Evolutionary conservation across 2,329 filamentous ascomycete species (phyloP).

Genomic region (Knoxdaviesia proteae): DNA sequence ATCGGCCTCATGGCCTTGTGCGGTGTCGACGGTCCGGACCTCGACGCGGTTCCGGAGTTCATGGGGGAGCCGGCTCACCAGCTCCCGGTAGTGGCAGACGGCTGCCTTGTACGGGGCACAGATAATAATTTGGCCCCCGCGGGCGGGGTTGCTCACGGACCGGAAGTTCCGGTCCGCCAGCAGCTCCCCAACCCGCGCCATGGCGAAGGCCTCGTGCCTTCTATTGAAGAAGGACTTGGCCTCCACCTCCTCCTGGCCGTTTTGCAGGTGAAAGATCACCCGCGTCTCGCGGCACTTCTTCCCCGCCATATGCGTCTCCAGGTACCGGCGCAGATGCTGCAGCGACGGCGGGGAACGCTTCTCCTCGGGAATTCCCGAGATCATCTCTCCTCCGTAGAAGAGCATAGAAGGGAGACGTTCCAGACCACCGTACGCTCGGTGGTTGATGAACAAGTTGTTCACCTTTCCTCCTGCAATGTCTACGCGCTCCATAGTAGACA

Average conservation of each 20-base stretch:
- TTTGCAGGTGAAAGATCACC: conserved; percentile 12
- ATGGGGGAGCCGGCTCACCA: conserved; percentile 10
- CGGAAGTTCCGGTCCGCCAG: conserved; percentile 13
- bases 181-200: conserved; percentile 12
- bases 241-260: conserved; percentile 9
- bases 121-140: conserved; percentile 19
- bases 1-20: conserved; percentile 25
- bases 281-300: conserved; percentile 13
- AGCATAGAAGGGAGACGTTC: conserved; percentile 19
- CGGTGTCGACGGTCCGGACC: conserved; percentile 22
- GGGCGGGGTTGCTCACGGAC: conserved; percentile 7
- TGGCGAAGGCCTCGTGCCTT: conserved; percentile 16
- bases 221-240: conserved; percentile 20
- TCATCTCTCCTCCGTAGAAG: conserved; percentile 20
- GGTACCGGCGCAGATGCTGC: conserved; percentile 10
- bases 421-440: conserved; percentile 16
- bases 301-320: conserved; percentile 3
- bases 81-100: conserved; percentile 13
- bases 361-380: conserved; percentile 9
- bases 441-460: conserved; percentile 15
- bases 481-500: conserved; percentile 19
- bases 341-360: conserved; percentile 11
- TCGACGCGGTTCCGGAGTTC: conserved; percentile 13
- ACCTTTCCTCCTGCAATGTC: conserved; percentile 12
- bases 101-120: conserved; percentile 22